A percentile compares a stretch with the other conserved stretches of the same genome.
Conservation (phyloP, 2,329 filamentous ascomycete genomes). For the Penicillium frequentans region DNA sequence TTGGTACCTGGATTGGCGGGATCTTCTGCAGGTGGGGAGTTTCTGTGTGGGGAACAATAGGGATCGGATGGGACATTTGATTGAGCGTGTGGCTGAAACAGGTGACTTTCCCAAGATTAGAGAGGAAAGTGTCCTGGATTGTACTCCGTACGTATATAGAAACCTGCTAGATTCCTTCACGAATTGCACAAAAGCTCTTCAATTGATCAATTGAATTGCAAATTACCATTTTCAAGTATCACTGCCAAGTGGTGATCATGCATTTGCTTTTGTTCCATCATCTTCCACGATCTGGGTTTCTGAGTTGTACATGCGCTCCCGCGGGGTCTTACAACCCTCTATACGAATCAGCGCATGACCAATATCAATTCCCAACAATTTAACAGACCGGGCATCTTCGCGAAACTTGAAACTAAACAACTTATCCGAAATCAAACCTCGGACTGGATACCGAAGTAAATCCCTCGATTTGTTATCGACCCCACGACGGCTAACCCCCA, state of each 20-base stretch:
- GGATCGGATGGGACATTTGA: conserved; percentile 22
- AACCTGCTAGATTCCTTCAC: not conserved
- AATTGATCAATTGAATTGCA: not conserved
- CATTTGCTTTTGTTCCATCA: not conserved
- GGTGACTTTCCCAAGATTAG: not conserved
- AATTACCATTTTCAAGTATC: not conserved
- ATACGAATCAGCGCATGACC: not conserved
- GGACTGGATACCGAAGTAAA: not conserved
- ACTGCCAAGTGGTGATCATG: not conserved
- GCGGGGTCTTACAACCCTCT: not conserved
- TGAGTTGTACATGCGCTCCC: not conserved
- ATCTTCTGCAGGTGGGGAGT: not conserved
- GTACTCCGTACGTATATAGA: not conserved
- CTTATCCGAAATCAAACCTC: not conserved
- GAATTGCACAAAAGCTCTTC: not conserved
- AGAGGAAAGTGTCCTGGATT: not conserved
- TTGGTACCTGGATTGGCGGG: conserved; percentile 6
- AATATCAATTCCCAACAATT: not conserved
- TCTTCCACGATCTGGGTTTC: not conserved
- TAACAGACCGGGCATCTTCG: not conserved
- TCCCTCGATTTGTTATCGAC: not conserved
- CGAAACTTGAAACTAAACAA: not conserved
- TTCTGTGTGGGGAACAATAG: conserved; percentile 15
- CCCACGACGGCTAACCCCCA: conserved; percentile 2
- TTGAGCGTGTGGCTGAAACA: conserved; percentile 14